Conservation (phyloP, 1,284 basidiomycete species). For the Naganishia cerealis region DNA sequence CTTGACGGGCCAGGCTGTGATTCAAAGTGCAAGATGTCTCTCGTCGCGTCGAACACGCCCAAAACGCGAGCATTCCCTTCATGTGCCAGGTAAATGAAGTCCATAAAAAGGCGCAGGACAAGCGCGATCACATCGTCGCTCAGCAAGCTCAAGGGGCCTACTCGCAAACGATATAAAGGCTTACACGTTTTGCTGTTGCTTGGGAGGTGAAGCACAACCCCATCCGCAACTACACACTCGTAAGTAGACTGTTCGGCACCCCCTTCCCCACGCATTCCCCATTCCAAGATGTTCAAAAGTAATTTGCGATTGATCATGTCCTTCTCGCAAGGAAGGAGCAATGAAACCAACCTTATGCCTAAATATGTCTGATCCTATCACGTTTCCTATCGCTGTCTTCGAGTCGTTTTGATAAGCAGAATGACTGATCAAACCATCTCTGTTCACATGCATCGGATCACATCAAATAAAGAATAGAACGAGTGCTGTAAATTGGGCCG, state of each 20-base stretch:
- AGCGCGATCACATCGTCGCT: conserved; percentile 16
- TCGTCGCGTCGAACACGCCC: background rate
- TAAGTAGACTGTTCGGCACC: background rate
- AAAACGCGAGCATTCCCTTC: background rate
- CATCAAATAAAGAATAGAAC: background rate
- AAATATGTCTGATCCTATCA: conserved; percentile 21
- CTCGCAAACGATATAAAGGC: background rate
- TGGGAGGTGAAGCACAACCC: background rate
- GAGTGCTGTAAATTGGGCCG: conserved; percentile 18
- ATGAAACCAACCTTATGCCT: conserved; percentile 30
- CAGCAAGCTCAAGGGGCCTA: too few relatives aligned
- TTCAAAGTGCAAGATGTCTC: background rate
- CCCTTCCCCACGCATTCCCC: background rate
- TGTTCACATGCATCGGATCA: background rate
- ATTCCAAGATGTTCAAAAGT: conserved; percentile 23
- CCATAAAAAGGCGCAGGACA: conserved; percentile 6
- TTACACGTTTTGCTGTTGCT: background rate
- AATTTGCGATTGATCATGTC: conserved; percentile 31
- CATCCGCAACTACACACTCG: background rate
- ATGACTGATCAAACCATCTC: background rate
- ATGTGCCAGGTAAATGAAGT: conserved; percentile 7
- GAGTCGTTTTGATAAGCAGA: background rate
- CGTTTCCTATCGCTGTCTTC: background rate
- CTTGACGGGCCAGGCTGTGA: background rate
- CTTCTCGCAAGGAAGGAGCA: conserved; percentile 31